Base-by-base conservation (phyloP, 1,284 basidiomycete species). In the Ganoderma boninense region DNA sequence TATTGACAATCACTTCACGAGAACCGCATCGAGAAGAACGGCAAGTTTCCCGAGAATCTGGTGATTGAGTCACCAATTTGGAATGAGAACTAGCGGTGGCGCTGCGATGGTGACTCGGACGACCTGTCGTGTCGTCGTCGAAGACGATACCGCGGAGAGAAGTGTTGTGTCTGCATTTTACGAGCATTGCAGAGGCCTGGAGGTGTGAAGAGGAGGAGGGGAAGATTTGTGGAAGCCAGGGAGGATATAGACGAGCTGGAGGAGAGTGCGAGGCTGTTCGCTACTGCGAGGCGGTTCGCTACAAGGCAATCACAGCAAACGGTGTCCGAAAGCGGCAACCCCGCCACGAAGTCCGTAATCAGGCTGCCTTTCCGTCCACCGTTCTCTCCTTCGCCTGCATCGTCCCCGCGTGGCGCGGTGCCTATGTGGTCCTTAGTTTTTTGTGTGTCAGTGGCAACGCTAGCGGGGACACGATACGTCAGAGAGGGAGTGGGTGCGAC, bases 221-320 rank as follows among this genome's bases (percentile, higher is more conserved):
- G 26, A 56, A 56, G 54, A 56, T 56, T 56, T 56, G 54, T 56
- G 26, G 54, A 56, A 56, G 54, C n/a, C n/a, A n/a, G 57, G 20
- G 32, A 10, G 20, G 5, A 20, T 8, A 43, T 46, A 46, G 7
- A 20, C 16, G 56, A 14, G 20, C 18, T 11, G 16, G 57, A 18
- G 29, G 10, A 35, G 3, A 16, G 10, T 59, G 62, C 20, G 20
- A 23, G 44, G 62, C 62, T 26, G 44, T 52, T 26, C 44, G 44
- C 65, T n/a, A 29, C n/a, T n/a, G n/a, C n/a, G n/a, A n/a, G n/a
- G n/a, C n/a, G n/a, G n/a, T n/a, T n/a, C n/a, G n/a, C n/a, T n/a
- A 52, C 61, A 66, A 66, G 65, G 65, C 65, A 66, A 66, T 66
- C 65, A 66, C 26, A 61, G 65, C 52, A 49, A 61, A 35, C 46